Base-by-base conservation (phyloP, 2,329 filamentous ascomycete species). In the Diaporthe eres region DNA sequence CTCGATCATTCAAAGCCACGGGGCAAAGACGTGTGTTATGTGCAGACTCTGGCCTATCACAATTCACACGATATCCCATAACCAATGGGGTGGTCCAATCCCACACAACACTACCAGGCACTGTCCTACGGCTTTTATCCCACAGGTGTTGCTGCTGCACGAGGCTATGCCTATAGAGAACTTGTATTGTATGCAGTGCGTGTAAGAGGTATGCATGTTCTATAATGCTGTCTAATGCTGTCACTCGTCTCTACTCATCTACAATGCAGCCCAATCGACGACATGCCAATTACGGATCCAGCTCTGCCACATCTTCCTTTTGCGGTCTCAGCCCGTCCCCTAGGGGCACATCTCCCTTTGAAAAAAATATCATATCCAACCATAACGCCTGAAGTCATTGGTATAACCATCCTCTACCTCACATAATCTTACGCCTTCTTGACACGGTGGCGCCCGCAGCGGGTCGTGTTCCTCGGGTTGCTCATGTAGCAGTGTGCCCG, bases 401-500 rank as follows among this genome's bases (percentile, higher is more conserved):
- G 47, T 51, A 28, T 53, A 37, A 34, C 42, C 39, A 31, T 28
- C 17, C 8, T 17, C n/a, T 47, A 4, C 47, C 25, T 44, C 58
- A n/a, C 34, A 42, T 25, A 4, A 77, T 71, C 12, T 78, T 78
- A 79, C 25, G 78, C 78, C 75, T 81, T 82, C 79, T 79, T 84
- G 28, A 82, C 80, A 63, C 84, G 83, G 78, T 92, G 91, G 31
- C 91, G 86, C 12, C 91, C 91, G 79, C 91, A 93, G 37, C 89
- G 86, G 75, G 86, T 85, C 37, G 88, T 87, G 78, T 92, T 89
- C 79, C 88, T 89, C 22, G 91, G 91, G 68, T 89, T 92, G 80
- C 88, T 90, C 82, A 90, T 88, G 81, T 88, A 91, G 83, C 91
- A 93, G 74, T 87, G 88, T 34, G 85, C 81, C 80, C 86, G 87